Percentiles rank a stretch among this genome's conserved stretches.
These are phyloP conservation scores for Chrysochromulina parva DNA, from an alignment of 78 protist species.

Conservation along the genomic window DNA sequence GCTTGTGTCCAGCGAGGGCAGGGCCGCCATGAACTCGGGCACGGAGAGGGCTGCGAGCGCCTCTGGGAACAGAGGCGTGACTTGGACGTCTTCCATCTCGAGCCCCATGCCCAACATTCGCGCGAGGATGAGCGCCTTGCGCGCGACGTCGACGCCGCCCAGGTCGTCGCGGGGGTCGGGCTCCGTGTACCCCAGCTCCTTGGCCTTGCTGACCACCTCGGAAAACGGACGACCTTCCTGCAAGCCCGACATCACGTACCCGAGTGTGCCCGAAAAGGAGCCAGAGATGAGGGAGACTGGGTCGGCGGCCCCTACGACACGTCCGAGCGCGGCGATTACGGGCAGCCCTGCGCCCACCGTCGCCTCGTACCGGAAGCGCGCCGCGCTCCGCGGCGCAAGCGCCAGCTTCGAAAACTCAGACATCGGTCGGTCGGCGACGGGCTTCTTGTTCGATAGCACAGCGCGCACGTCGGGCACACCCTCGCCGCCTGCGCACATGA, in stretches of 20 bases:
- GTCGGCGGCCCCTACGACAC: background rate
- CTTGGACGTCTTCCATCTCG: slow-evolving; percentile 25
- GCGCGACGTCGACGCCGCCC: slow-evolving; percentile 77
- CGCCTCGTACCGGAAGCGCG: background rate
- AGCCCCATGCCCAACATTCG: slow-evolving; percentile 30
- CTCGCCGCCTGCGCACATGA: background rate
- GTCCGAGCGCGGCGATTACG: slow-evolving; percentile 7
- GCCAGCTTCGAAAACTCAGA: background rate
- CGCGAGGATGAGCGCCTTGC: slow-evolving; percentile 66
- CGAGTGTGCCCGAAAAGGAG: slow-evolving; percentile 46
- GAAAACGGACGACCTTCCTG: slow-evolving; percentile 9
- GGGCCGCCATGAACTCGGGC: background rate
- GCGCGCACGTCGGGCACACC: background rate
- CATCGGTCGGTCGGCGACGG: background rate
- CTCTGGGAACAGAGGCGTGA: background rate
- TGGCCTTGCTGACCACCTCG: slow-evolving; percentile 28
- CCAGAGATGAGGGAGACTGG: slow-evolving; percentile 29
- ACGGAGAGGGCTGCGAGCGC: background rate
- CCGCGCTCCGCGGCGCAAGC: background rate
- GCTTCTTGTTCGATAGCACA: slow-evolving; percentile 20
- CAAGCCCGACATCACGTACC: background rate
- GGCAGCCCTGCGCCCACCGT: slow-evolving; percentile 61
- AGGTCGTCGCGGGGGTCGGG: slow-evolving; percentile 85
- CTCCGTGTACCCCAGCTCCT: slow-evolving; percentile 69
- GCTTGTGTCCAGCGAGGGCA: background rate